phyloP scores from a whole-genome alignment of 345 rosid species.

The Citrus medica region DNA sequence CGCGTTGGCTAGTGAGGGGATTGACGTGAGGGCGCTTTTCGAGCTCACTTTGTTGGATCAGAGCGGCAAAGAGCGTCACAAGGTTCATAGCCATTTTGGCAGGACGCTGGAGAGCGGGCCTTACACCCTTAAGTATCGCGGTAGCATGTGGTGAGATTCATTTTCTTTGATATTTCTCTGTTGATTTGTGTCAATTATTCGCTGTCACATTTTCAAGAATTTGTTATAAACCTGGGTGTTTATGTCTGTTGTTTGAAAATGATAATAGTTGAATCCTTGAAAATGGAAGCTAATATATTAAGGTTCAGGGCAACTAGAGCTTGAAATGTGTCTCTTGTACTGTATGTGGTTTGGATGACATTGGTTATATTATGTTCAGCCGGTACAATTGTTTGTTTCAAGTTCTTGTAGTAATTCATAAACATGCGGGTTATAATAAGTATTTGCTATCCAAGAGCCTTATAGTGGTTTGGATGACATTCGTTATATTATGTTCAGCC shows the following conservation, averaged over 20 bases:
- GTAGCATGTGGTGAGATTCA: constrained; percentile 70
- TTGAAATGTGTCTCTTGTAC: neutral
- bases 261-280: neutral
- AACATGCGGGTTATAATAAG: too few relatives aligned
- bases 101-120: constrained; percentile 71
- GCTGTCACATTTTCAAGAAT: neutral
- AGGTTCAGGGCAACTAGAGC: neutral
- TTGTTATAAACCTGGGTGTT: neutral
- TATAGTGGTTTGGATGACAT: too few relatives aligned
- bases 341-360: too few relatives aligned
- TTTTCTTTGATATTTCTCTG: neutral
- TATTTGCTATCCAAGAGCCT: too few relatives aligned
- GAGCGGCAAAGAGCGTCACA: constrained; percentile 66
- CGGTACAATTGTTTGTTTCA: too few relatives aligned
- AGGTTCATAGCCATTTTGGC: constrained; percentile 78
- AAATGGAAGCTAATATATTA: neutral
- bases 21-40: constrained; percentile 69
- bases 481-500: neutral
- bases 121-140: constrained; percentile 60
- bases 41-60: constrained; percentile 73
- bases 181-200: neutral
- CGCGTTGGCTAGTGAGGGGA: constrained; percentile 68
- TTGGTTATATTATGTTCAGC: too few relatives aligned
- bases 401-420: too few relatives aligned
- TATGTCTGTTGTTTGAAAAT: neutral